Base-by-base conservation (phyloP, 148 eudicot species). In the Rhododendron griersonianum region DNA sequence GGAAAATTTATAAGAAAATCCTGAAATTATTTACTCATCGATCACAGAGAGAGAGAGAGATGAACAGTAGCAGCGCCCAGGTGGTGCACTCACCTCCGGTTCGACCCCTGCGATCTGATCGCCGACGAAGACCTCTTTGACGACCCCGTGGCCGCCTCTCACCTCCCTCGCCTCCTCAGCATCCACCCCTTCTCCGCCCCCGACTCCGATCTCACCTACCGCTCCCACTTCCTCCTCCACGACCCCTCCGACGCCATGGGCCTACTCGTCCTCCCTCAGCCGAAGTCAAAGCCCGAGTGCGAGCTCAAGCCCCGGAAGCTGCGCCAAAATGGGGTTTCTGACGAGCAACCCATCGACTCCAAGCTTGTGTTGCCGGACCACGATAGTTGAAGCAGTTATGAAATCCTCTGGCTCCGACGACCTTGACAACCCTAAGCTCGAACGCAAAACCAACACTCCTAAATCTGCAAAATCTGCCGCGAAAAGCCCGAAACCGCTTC, bases 261-360 rank as follows among this genome's bases (percentile, higher is more conserved):
- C 69, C 93, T 96, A 83, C 99, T 96, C 87, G 94, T 95, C 44
- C 95, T 96, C 25, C 98, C 98, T 7, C 99, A n/a, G 7, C 33
- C 47, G 21, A 25, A 87, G 53, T 33, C 65, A 67, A 13, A 69
- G 57, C 30, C 87, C 37, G 57, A 84, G 18, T 30, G 89, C 90
- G 1, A 85, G 23, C 39, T 89, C 90, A 1, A 85, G 51, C 78
- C 93, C 92, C 7, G 88, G 86, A 83, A 85, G 86, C 37, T 80
- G 89, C 18, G 57, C 85, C 0, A 94, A 91, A 51, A 83, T 94
- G 15, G 89, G 95, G 11, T 86, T 94, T 23, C 88, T 92, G 8
- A 84, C 77, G 37, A 92, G 92, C 87, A 92, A 92, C 65, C 94
- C 98, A 0, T 81, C 93, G 0, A 94, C 98, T 0, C 96, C 96